These are phyloP conservation scores for Phytophthora melonis DNA, from an alignment of 352 stramenopile genomes.

Conservation along the genomic window DNA sequence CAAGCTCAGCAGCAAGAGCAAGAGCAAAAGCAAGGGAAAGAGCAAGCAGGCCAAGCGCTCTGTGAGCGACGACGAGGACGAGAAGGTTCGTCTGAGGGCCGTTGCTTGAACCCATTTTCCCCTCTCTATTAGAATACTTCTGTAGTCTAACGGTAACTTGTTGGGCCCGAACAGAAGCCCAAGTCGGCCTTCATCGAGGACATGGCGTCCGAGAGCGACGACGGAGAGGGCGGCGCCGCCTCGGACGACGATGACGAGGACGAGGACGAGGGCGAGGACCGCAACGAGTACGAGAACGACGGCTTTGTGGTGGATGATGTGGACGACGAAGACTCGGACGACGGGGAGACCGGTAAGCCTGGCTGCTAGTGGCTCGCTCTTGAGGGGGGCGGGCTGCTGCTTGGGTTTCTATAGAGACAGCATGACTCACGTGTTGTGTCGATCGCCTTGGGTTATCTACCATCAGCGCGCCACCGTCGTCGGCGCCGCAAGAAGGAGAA, in stretches of 20 bases:
- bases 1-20: slow-evolving; percentile 52
- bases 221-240: slow-evolving; percentile 58
- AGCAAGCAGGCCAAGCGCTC: slow-evolving; percentile 74
- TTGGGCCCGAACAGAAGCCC: slow-evolving; percentile 48
- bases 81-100: slow-evolving; percentile 51
- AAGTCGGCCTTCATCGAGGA: slow-evolving; percentile 92
- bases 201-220: slow-evolving; percentile 89
- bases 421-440: slow-evolving; percentile 10
- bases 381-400: neutral
- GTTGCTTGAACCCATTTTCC: neutral
- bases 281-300: slow-evolving; percentile 92
- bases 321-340: slow-evolving; percentile 80
- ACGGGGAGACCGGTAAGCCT: slow-evolving; percentile 69
- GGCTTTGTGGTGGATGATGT: slow-evolving; percentile 89
- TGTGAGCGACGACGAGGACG: slow-evolving; percentile 70
- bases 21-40: slow-evolving; percentile 48
- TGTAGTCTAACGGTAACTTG: slow-evolving; percentile 12
- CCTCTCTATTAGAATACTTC: slow-evolving; percentile 1
- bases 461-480: slow-evolving; percentile 65
- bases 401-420: neutral
- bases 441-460: slow-evolving; percentile 9
- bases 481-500: slow-evolving; percentile 89
- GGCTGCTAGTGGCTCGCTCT: neutral
- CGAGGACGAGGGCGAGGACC: slow-evolving; percentile 87
- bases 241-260: slow-evolving; percentile 81